Conservation (phyloP, 1,139 yeast species). For the Suhomyces bolitotheri region DNA sequence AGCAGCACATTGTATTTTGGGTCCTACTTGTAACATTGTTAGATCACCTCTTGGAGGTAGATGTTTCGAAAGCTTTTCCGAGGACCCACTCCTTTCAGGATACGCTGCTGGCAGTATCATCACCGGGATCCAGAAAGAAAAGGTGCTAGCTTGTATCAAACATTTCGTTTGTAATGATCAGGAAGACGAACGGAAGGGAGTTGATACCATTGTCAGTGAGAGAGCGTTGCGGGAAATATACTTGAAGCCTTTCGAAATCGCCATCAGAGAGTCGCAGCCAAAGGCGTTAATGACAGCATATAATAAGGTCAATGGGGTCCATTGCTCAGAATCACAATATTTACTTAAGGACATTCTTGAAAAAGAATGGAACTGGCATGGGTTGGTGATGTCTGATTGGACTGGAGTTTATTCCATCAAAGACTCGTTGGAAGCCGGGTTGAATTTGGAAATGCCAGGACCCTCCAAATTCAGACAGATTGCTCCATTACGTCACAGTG, state of each 20-base stretch:
- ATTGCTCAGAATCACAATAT: slow-evolving; percentile 48
- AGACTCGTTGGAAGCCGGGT: slow-evolving; percentile 53
- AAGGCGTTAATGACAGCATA: slow-evolving; percentile 59
- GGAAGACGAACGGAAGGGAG: slow-evolving; percentile 54
- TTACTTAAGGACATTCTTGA: slow-evolving; percentile 48
- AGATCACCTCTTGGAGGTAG: slow-evolving; percentile 67
- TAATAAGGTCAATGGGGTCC: slow-evolving; percentile 59
- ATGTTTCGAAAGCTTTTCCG: slow-evolving; percentile 62
- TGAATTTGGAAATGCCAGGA: slow-evolving; percentile 67
- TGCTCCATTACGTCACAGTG: slow-evolving; percentile 39
- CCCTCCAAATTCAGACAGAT: slow-evolving; percentile 49
- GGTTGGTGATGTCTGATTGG: slow-evolving; percentile 64
- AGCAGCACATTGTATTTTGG: slow-evolving; percentile 50
- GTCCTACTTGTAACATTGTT: slow-evolving; percentile 58
- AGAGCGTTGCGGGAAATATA: slow-evolving; percentile 64
- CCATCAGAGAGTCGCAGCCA: slow-evolving; percentile 52
- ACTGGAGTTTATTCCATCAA: slow-evolving; percentile 55
- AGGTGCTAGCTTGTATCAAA: slow-evolving; percentile 58
- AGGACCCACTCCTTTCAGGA: slow-evolving; percentile 62
- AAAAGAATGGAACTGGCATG: slow-evolving; percentile 57
- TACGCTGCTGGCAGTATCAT: slow-evolving; percentile 49
- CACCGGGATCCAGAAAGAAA: slow-evolving; percentile 54
- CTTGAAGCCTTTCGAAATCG: slow-evolving; percentile 61
- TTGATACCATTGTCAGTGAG: slow-evolving; percentile 51
- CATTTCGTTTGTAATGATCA: slow-evolving; percentile 63